These are phyloP conservation scores for Phytopythium chamaehyphon DNA, from an alignment of 352 stramenopile species.

Conservation along the genomic window DNA sequence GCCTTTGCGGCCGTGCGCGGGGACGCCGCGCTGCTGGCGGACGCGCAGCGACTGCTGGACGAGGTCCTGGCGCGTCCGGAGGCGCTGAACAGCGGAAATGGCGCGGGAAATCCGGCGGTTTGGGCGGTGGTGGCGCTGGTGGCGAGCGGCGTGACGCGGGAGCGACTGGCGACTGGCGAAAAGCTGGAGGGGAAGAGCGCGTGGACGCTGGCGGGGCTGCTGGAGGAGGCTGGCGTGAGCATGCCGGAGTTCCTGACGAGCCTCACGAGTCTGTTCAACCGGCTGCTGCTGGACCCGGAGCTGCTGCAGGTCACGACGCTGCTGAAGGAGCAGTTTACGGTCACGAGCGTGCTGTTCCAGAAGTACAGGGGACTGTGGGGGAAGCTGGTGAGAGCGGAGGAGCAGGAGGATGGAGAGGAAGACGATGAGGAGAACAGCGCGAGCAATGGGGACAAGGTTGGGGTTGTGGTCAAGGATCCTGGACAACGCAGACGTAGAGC, in stretches of 20 bases:
- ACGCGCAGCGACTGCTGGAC: constrained; percentile 34
- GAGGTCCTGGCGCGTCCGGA: constrained; percentile 24
- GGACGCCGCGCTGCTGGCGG: constrained; percentile 21
- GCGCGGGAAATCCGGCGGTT: constrained; percentile 12
- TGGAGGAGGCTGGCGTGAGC: constrained; percentile 49
- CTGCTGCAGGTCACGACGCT: constrained; percentile 63
- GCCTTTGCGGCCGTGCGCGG: constrained; percentile 18
- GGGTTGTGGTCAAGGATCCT: too few species aligned
- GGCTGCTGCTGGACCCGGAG: constrained; percentile 65
- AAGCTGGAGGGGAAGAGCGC: background rate
- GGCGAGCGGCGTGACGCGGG: constrained; percentile 33
- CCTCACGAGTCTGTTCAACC: constrained; percentile 79
- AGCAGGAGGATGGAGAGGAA: constrained; percentile 20
- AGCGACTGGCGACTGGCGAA: constrained; percentile 10
- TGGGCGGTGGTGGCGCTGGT: constrained; percentile 46
- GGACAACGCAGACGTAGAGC: constrained; percentile 14
- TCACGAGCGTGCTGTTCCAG: constrained; percentile 67
- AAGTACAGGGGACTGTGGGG: constrained; percentile 74
- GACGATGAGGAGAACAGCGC: constrained; percentile 12
- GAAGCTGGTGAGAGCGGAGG: constrained; percentile 14
- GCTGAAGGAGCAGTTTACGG: constrained; percentile 79
- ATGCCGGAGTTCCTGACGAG: constrained; percentile 64
- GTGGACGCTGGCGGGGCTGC: constrained; percentile 35
- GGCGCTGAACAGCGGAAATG: constrained; percentile 11
- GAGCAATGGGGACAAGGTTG: constrained; percentile 10